These are phyloP conservation scores for Penicillium janthinellum DNA, from an alignment of 2,329 filamentous ascomycete genomes.

Conservation along the genomic window DNA sequence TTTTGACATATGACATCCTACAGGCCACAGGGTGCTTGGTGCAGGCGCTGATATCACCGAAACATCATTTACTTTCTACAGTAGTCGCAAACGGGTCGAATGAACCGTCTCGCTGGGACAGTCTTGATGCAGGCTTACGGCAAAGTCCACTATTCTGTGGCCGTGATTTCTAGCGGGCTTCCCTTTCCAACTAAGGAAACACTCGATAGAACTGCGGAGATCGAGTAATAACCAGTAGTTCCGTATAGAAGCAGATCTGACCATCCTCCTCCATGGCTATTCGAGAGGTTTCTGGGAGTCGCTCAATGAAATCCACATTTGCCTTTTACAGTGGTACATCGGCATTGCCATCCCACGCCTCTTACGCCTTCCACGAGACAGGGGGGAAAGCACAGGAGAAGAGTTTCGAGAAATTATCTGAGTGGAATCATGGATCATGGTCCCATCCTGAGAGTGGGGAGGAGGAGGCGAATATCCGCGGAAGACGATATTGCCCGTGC, in stretches of 20 bases:
- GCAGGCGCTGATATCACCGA: conserved; percentile 11
- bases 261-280: background rate
- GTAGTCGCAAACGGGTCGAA: no score
- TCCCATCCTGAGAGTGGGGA: background rate
- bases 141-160: background rate
- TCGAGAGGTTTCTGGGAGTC: background rate
- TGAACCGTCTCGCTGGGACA: background rate
- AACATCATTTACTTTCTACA: conserved; percentile 3
- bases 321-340: background rate
- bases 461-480: background rate
- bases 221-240: no score
- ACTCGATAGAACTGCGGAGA: background rate
- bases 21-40: background rate
- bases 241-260: no score
- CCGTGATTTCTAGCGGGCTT: background rate
- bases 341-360: background rate
- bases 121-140: background rate
- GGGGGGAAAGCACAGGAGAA: background rate
- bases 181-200: background rate
- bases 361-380: background rate
- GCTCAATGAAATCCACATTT: background rate
- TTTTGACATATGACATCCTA: conserved; percentile 14
- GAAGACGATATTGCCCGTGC: background rate
- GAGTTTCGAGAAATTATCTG: no score
- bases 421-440: background rate